These are phyloP conservation scores for Fragaria nilgerrensis DNA, from an alignment of 306 rosid genomes.

Conservation along the genomic window DNA sequence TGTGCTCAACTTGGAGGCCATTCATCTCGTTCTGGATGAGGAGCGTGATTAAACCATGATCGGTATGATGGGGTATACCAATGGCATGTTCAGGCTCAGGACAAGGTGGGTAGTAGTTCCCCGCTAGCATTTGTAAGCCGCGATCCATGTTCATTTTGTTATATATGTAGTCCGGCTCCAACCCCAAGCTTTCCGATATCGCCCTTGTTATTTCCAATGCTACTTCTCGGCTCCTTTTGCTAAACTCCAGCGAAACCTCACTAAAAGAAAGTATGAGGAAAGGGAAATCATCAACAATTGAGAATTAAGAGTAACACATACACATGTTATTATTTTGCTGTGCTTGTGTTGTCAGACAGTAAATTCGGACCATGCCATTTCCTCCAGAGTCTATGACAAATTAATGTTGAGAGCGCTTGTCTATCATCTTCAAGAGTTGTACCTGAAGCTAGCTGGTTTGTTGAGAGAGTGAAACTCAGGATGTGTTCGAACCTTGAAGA, in stretches of 20 bases:
- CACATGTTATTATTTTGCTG: too few relatives aligned
- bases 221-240: constrained; percentile 10
- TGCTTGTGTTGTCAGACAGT: too few relatives aligned
- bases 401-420: too few relatives aligned
- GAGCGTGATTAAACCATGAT: constrained; percentile 23
- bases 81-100: constrained; percentile 32
- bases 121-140: constrained; percentile 17
- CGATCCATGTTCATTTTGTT: constrained; percentile 20
- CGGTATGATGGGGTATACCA: constrained; percentile 29
- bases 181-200: constrained; percentile 29
- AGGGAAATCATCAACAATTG: too few relatives aligned
- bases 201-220: constrained; percentile 19
- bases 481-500: constrained; percentile 1
- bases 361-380: too few relatives aligned
- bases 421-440: not conserved
- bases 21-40: constrained; percentile 24
- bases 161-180: constrained; percentile 26
- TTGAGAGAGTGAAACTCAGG: not conserved
- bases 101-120: constrained; percentile 32
- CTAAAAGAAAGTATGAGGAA: not conserved
- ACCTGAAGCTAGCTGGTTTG: constrained; percentile 1
- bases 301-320: too few relatives aligned
- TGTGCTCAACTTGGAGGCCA: constrained; percentile 30
- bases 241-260: not conserved
- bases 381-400: too few relatives aligned